Base-by-base conservation (phyloP, 179 eudicot species). In the Heliamphora pulchella region DNA sequence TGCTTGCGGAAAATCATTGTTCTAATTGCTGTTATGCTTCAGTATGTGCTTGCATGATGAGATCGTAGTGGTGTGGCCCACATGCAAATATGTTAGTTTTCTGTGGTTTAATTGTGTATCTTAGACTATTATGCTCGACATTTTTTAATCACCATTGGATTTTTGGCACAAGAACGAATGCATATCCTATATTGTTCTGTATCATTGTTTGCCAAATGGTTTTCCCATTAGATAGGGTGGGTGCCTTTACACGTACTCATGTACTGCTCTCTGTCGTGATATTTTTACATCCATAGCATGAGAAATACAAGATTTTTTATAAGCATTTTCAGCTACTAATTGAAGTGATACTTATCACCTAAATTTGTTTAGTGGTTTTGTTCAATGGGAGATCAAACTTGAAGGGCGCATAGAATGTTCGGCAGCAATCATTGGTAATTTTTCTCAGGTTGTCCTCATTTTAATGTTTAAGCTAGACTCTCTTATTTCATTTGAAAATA, bases 371-470 rank as follows among this genome's bases (percentile, higher is more conserved):
- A 90, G 93, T 87, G 96, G 99, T 76, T 74, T 84, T 74, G 83
- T 91, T 59, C 81, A 64, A 58, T 96, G 99, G 99, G 91, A 88
- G 84, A 86, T 82, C 61, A 87, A 88, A 83, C 83, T 94, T 54
- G 86, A 85, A 74, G 98, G 96, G 46, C 85, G 99, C 65, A 84
- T 92, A 80, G 99, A 96, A 81, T 86, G 96, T 81, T 90, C 98
- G 13, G 98, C 98, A 13, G 86, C 92, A 78, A 83, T 94, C 57
- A 84, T 91, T 69, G 97, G 91, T 63, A 91, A 91, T 74, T 89
- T 91, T 79, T 84, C 90, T 76, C 97, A 89, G 92, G 98, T 95
- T 81, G 18, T 71, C 3, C 78, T 65, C 46, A 39, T 13, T 43
- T 9, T 73, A 15, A 62, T 46, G 18, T 78, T 77, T 41, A 31